A percentile compares a stretch with the other conserved stretches of the same genome.
phyloP scores from a whole-genome alignment of 2,329 filamentous ascomycete genomes.

The Chrysosphaeria jannelii region DNA sequence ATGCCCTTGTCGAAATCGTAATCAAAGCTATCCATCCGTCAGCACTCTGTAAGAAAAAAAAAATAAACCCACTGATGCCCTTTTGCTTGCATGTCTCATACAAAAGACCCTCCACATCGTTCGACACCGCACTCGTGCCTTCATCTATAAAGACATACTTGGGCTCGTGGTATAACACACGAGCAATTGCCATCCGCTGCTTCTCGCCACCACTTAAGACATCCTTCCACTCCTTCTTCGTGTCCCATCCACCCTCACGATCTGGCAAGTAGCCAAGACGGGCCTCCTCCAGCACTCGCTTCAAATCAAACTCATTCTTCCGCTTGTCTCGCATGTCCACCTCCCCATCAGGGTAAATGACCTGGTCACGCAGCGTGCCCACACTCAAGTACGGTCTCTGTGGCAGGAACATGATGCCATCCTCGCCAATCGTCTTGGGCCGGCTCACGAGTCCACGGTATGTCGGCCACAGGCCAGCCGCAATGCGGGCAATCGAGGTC shows the following conservation, averaged over 20 bases:
- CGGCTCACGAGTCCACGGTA: slow-evolving; percentile 80
- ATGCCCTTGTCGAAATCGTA: slow-evolving; percentile 82
- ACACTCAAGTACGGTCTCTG: slow-evolving; percentile 80
- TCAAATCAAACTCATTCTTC: slow-evolving; percentile 48
- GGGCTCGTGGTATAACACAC: slow-evolving; percentile 81
- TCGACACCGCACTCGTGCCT: slow-evolving; percentile 77
- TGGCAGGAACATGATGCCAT: slow-evolving; percentile 95
- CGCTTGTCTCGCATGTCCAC: slow-evolving; percentile 70
- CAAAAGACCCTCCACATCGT: slow-evolving; percentile 74
- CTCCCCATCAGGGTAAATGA: slow-evolving; percentile 91
- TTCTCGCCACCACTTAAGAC: slow-evolving; percentile 94
- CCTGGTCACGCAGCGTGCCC: slow-evolving; percentile 80
- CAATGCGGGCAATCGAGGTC: slow-evolving; percentile 57
- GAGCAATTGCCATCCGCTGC: slow-evolving; percentile 74
- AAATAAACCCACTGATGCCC: slow-evolving; percentile 41
- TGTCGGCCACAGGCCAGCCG: slow-evolving; percentile 83
- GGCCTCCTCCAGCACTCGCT: slow-evolving; percentile 51
- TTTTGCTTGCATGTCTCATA: slow-evolving; percentile 83
- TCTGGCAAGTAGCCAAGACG: slow-evolving; percentile 68
- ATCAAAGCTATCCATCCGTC: slow-evolving; percentile 34
- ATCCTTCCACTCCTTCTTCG: slow-evolving; percentile 93
- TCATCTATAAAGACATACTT: slow-evolving; percentile 87
- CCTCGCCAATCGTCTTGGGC: slow-evolving; percentile 48
- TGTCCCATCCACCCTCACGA: slow-evolving; percentile 88
- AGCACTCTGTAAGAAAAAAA: background rate